Evolutionary conservation across 31 red algal genomes (phyloP).

Genomic region (Endocladia muricata): DNA sequence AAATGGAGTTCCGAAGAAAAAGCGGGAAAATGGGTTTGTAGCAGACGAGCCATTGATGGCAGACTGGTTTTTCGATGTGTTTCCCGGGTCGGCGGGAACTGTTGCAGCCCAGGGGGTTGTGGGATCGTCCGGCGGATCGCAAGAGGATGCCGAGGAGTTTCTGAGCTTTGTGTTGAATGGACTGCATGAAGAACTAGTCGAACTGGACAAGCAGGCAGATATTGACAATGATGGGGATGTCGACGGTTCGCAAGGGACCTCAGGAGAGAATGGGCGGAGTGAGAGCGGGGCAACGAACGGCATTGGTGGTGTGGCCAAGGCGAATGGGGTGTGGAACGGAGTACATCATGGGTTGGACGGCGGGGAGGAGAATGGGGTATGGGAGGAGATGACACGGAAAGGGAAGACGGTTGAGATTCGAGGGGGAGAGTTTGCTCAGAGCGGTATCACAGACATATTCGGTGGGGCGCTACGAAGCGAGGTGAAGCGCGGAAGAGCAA

Average conservation of each 20-base stretch:
- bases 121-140: constrained; percentile 49
- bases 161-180: constrained; percentile 80
- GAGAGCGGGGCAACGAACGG: neutral
- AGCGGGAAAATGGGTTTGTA: neutral
- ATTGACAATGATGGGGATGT: too few species aligned
- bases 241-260: neutral
- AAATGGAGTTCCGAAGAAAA: too few species aligned
- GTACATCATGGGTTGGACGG: neutral
- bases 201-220: too few species aligned
- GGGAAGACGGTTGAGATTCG: constrained; percentile 82
- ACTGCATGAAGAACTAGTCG: constrained; percentile 87
- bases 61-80: constrained; percentile 59
- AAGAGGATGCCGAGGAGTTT: constrained; percentile 97
- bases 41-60: constrained; percentile 21
- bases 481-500: constrained; percentile 49
- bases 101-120: constrained; percentile 7
- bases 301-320: neutral
- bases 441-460: constrained; percentile 72
- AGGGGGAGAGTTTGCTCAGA: constrained; percentile 40
- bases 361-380: constrained; percentile 35
- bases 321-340: too few species aligned
- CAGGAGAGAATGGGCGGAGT: neutral
- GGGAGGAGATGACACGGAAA: constrained; percentile 77
- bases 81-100: constrained; percentile 15
- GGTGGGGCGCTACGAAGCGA: constrained; percentile 79